Evolutionary conservation across 257 asterid species (phyloP).

Genomic region (Gentiana straminea): DNA sequence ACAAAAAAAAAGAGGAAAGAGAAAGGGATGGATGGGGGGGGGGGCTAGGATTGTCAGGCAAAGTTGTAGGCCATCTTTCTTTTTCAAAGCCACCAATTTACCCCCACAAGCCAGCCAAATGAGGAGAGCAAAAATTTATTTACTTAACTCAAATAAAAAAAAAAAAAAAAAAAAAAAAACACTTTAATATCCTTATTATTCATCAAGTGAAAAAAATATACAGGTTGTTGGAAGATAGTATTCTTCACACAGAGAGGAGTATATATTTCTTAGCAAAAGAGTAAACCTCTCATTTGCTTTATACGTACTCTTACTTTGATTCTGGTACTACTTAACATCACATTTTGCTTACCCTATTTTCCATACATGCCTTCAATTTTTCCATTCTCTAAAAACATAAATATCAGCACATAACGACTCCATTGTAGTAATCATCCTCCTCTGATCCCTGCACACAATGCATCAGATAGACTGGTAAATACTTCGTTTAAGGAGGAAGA

Average conservation of each 20-base stretch:
- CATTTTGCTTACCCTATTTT: constrained; percentile 8
- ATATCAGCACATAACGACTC: background rate
- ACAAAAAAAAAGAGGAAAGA: too few relatives aligned
- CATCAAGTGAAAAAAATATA: constrained; percentile 53
- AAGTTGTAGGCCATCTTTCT: constrained; percentile 46
- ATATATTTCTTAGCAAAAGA: constrained; percentile 20
- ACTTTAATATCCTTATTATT: constrained; percentile 34
- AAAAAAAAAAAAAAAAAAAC: too few relatives aligned
- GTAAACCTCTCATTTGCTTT: constrained; percentile 55
- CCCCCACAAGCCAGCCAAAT: constrained; percentile 29
- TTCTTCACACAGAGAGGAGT: constrained; percentile 20
- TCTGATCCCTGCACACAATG: constrained; percentile 1
- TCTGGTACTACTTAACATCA: constrained; percentile 21
- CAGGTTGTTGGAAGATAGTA: constrained; percentile 43
- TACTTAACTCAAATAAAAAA: background rate
- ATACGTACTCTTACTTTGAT: constrained; percentile 56
- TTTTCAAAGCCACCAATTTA: constrained; percentile 33
- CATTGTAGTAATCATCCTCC: background rate
- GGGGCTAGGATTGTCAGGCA: constrained; percentile 12
- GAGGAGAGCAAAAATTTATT: constrained; percentile 14
- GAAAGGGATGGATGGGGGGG: background rate
- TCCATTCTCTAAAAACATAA: background rate
- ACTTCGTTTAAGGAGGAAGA: constrained; percentile 14
- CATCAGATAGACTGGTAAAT: constrained; percentile 1
- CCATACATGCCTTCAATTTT: background rate